These are phyloP conservation scores for Diplodia sapinea DNA, from an alignment of 2,329 filamentous ascomycete species.

Conservation along the genomic window DNA sequence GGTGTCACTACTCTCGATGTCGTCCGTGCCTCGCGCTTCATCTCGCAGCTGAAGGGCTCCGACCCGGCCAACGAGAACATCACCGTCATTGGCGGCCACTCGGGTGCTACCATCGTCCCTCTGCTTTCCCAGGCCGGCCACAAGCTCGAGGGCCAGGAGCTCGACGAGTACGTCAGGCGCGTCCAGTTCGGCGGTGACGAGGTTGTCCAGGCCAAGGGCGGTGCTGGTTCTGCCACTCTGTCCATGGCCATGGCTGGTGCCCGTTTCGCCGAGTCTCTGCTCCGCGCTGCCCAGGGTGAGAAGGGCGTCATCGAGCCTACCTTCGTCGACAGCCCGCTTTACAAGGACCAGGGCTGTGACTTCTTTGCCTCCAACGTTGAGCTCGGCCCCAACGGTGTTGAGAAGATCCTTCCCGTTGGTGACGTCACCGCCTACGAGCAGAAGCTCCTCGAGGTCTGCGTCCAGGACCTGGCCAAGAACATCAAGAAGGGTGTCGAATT, in stretches of 20 bases:
- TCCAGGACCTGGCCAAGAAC: slow-evolving; percentile 88
- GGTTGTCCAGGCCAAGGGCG: slow-evolving; percentile 98
- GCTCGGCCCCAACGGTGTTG: slow-evolving; percentile 93
- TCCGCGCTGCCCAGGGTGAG: slow-evolving; percentile 91
- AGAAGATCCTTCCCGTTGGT: slow-evolving; percentile 90
- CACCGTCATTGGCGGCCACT: slow-evolving; percentile 96
- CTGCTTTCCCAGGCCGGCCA: slow-evolving; percentile 94
- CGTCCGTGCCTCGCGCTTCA: slow-evolving; percentile 96
- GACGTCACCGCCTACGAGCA: slow-evolving; percentile 84
- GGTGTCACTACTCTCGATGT: slow-evolving; percentile 99
- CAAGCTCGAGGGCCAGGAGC: slow-evolving; percentile 78
- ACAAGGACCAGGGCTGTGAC: slow-evolving; percentile 96
- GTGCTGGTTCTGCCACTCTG: slow-evolving; percentile 93
- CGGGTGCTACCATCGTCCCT: slow-evolving; percentile 96
- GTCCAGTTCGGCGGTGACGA: slow-evolving; percentile 99
- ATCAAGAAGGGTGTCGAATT: slow-evolving; percentile 86
- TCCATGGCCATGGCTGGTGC: slow-evolving; percentile 98
- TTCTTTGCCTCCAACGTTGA: slow-evolving; percentile 97
- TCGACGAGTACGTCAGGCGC: slow-evolving; percentile 81
- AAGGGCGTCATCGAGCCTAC: slow-evolving; percentile 95
- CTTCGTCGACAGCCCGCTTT: slow-evolving; percentile 95
- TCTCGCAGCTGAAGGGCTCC: slow-evolving; percentile 88
- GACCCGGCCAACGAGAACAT: slow-evolving; percentile 94
- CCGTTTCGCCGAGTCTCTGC: slow-evolving; percentile 84
- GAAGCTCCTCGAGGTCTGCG: slow-evolving; percentile 83